Conservation (phyloP, 2,329 filamentous ascomycete species). For the Epichloe coenophiala region DNA sequence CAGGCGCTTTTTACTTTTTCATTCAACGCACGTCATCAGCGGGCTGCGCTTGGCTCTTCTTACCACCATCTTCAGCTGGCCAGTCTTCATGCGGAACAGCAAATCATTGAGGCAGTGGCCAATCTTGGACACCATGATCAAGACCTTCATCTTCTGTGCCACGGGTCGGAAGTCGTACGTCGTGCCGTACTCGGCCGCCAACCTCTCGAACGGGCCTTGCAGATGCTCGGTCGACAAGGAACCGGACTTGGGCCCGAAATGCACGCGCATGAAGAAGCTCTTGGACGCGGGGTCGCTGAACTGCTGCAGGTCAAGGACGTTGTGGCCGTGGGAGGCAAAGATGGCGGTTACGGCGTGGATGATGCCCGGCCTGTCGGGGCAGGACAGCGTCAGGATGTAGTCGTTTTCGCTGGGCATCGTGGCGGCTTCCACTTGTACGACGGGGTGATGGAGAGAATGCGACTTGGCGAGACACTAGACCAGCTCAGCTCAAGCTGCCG, state of each 20-base stretch:
- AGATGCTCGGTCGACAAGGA: constrained; percentile 36
- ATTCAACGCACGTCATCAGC: too few species aligned
- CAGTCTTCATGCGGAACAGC: constrained; percentile 63
- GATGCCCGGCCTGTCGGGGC: constrained; percentile 73
- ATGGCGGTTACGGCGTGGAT: constrained; percentile 73
- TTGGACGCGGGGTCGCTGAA: constrained; percentile 63
- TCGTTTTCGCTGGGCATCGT: constrained; percentile 31
- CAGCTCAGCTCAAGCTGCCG: background rate
- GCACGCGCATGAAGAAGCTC: constrained; percentile 80
- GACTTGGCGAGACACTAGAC: background rate
- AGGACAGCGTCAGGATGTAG: constrained; percentile 68
- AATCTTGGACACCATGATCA: constrained; percentile 86
- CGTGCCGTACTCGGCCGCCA: constrained; percentile 53
- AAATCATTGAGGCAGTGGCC: constrained; percentile 77
- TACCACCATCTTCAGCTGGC: constrained; percentile 57
- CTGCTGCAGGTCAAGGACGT: constrained; percentile 75
- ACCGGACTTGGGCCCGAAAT: constrained; percentile 52
- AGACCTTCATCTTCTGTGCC: constrained; percentile 56
- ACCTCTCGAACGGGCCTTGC: constrained; percentile 39
- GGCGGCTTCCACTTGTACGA: background rate
- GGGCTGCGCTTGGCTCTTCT: too few species aligned
- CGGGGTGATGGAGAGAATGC: background rate
- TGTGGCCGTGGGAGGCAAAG: constrained; percentile 59
- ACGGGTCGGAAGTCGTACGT: constrained; percentile 57
- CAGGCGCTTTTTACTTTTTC: background rate